These are phyloP conservation scores for Theobroma cacao DNA, from an alignment of 345 rosid genomes.

Conservation along the genomic window DNA sequence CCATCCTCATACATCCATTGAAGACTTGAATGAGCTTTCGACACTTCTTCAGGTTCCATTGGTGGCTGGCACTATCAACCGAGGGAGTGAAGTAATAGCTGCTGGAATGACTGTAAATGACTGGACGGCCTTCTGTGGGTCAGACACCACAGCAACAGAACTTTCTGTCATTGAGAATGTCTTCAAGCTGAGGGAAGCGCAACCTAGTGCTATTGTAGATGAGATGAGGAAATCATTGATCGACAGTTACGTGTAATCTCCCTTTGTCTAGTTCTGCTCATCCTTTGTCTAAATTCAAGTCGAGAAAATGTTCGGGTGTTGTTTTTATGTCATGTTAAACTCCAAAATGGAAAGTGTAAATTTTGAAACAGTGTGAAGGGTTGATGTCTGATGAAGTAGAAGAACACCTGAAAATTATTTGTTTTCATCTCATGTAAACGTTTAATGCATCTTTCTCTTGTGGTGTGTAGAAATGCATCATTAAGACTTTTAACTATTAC, in stretches of 20 bases:
- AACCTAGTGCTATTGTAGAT: conserved; percentile 71
- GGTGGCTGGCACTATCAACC: conserved; percentile 82
- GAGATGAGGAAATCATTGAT: conserved; percentile 94
- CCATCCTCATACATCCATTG: conserved; percentile 89
- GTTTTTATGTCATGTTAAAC: not conserved
- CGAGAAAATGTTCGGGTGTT: too few relatives aligned
- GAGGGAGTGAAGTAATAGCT: conserved; percentile 82
- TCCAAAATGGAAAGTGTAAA: not conserved
- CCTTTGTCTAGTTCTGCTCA: not conserved
- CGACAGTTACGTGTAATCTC: conserved; percentile 59
- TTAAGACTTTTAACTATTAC: too few relatives aligned
- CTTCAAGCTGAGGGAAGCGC: conserved; percentile 91
- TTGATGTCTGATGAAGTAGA: too few relatives aligned
- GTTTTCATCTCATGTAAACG: not conserved
- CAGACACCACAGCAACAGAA: conserved; percentile 94
- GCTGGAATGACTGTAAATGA: conserved; percentile 89
- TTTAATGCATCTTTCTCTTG: not conserved
- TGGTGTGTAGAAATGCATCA: too few relatives aligned
- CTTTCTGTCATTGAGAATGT: conserved; percentile 85
- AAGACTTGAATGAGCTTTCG: conserved; percentile 92
- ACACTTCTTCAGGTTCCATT: conserved; percentile 81
- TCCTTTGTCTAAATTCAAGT: not conserved
- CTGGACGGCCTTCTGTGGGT: conserved; percentile 87
- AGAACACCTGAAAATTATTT: too few relatives aligned
- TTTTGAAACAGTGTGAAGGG: too few relatives aligned